phyloP scores from a whole-genome alignment of 306 rosid genomes.

The Lablab purpureus region DNA sequence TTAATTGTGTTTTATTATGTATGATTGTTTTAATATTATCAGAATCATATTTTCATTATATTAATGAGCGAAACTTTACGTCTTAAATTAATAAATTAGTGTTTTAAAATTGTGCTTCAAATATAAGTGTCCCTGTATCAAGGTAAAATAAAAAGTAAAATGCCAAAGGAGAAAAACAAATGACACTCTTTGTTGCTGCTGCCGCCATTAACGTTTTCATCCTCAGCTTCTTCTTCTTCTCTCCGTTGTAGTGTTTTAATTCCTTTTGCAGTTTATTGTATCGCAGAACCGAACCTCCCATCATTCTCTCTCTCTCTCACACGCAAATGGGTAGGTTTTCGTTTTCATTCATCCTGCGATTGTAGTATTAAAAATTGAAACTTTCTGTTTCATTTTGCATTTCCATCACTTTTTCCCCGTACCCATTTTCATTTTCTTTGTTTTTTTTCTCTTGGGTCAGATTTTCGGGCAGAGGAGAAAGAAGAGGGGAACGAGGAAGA shows the following conservation, averaged over 20 bases:
- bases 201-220: background rate
- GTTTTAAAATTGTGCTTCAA: too few species aligned
- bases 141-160: too few species aligned
- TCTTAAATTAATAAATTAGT: too few species aligned
- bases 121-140: too few species aligned
- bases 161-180: too few species aligned
- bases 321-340: conserved; percentile 30
- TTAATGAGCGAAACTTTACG: too few species aligned
- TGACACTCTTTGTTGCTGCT: too few species aligned
- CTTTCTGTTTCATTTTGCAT: conserved; percentile 13
- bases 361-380: conserved; percentile 23
- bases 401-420: background rate
- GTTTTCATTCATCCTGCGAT: background rate
- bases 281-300: conserved; percentile 1
- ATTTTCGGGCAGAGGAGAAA: conserved; percentile 44
- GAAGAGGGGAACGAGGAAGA: conserved; percentile 46
- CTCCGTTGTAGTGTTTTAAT: background rate
- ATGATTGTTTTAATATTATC: too few species aligned
- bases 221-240: conserved; percentile 2
- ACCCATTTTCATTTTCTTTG: conserved; percentile 5
- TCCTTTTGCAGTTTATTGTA: conserved; percentile 6
- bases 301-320: background rate
- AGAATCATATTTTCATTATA: too few species aligned
- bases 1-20: too few species aligned
- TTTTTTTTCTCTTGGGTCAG: background rate